Evolutionary conservation across 2,329 filamentous ascomycete genomes (phyloP), one percentile per base, ranked within the genome.

Genomic region (Neonectria neomacrospora): DNA sequence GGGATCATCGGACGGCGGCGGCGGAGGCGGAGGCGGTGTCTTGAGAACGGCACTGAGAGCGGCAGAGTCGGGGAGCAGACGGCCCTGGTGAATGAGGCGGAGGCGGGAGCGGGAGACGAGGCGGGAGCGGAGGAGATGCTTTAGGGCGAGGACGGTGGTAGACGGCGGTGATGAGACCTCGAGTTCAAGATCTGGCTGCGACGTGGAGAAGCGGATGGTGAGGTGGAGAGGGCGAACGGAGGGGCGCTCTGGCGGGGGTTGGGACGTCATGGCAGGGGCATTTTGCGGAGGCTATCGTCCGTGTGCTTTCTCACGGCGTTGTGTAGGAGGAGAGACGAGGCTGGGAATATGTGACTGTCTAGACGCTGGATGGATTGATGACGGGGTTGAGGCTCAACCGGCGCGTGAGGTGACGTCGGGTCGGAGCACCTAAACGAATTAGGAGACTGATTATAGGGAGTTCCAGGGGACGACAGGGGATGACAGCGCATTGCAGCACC

Each of bases 31-130:
- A 1, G 91, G 81, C 0, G 88, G 86, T 2, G 91, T 80, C 63
- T 87, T 88, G 50, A 98, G 83, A 1, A 90, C 91, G 37, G 85
- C 80, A 62, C 87, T 84, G 26, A 99, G 83, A 6, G 91, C 85
- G 10, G 87, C 85, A 37, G 83, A 80, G 77, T 97, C 94, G 68
- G 90, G 85, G 53, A 98, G 89, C 63, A 97, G 91, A 75, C 92
- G 94, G 65, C 96, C 96, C 54, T 92, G 88, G 77, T 97, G 90
- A 76, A 98, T 97, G 67, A 99, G 88, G 63, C 95, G 93, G 32
- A 98, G 87, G 37, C 93, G 91, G 66, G 88, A 89, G 44, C 86
- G 83, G 14, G 89, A 86, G 6, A 90, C 84, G 22, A 97, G 87
- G 48, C 91, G 86, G 9, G 83, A 79, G 69, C 96, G 93, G 75